Evolutionary conservation across 495 filamentous ascomycete species (phyloP).

Genomic region (Neurospora hispaniola): DNA sequence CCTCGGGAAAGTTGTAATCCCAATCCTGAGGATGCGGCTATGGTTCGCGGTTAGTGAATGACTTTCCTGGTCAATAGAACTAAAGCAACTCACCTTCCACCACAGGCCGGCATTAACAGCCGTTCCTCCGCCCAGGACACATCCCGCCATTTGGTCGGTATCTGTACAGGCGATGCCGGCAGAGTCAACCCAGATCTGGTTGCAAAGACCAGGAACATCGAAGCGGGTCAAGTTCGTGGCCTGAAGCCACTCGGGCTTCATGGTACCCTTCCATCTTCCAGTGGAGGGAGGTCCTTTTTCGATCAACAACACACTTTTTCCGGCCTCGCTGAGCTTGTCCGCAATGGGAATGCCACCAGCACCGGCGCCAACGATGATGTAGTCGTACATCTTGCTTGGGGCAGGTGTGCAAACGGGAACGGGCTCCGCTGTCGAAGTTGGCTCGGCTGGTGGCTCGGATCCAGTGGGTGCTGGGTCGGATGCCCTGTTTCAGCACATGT

Average conservation of each 20-base stretch:
- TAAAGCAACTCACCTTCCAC: slow-evolving; percentile 32
- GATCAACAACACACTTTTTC: slow-evolving; percentile 51
- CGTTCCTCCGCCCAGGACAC: slow-evolving; percentile 63
- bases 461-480: background rate
- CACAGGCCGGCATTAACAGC: slow-evolving; percentile 57
- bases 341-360: slow-evolving; percentile 55
- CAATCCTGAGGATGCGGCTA: slow-evolving; percentile 46
- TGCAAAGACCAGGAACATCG: slow-evolving; percentile 66
- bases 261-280: slow-evolving; percentile 45
- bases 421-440: slow-evolving; percentile 1
- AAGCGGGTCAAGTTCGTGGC: slow-evolving; percentile 60
- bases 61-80: background rate
- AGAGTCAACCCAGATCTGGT: slow-evolving; percentile 53
- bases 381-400: slow-evolving; percentile 47
- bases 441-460: slow-evolving; percentile 2
- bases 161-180: slow-evolving; percentile 55
- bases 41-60: background rate
- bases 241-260: slow-evolving; percentile 50
- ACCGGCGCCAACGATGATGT: slow-evolving; percentile 55
- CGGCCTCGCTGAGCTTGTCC: slow-evolving; percentile 50
- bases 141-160: slow-evolving; percentile 61
- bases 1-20: slow-evolving; percentile 62
- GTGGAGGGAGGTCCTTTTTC: slow-evolving; percentile 54
- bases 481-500: background rate
- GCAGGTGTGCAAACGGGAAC: slow-evolving; percentile 24